phyloP scores from a whole-genome alignment of 2,329 filamentous ascomycete genomes.

The Rutstroemia sp. region DNA sequence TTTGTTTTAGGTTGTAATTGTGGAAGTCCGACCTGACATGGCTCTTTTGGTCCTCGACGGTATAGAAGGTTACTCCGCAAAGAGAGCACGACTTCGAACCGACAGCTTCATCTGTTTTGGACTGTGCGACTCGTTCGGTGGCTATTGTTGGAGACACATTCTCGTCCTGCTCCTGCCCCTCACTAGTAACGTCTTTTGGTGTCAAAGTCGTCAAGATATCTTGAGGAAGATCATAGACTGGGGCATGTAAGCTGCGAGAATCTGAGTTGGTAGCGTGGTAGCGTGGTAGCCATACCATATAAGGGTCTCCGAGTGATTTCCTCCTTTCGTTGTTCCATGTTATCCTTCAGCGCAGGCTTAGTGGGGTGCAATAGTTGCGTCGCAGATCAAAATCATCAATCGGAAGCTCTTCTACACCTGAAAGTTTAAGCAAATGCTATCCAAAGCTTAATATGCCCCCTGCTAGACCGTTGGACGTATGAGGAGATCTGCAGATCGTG shows the following conservation, averaged over 20 bases:
- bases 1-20: constrained; percentile 90
- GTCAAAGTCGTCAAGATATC: constrained; percentile 31
- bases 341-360: not conserved
- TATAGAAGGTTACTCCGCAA: constrained; percentile 65
- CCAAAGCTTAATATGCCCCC: not conserved
- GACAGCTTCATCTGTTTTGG: constrained; percentile 35
- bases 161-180: constrained; percentile 20
- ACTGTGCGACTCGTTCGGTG: constrained; percentile 31
- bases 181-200: constrained; percentile 24
- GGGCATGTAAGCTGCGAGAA: constrained; percentile 10
- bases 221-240: constrained; percentile 30
- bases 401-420: not conserved
- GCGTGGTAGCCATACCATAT: constrained; percentile 28
- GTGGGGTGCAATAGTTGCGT: not conserved
- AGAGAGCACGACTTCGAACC: constrained; percentile 73
- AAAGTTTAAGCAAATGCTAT: not conserved
- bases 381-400: not conserved
- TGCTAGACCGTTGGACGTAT: no score
- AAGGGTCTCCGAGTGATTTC: constrained; percentile 33
- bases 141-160: constrained; percentile 20
- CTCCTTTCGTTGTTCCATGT: constrained; percentile 30
- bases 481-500: not conserved
- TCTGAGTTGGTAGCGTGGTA: not conserved
- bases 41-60: constrained; percentile 71
- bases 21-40: constrained; percentile 90